phyloP scores from a whole-genome alignment of 768 basidiomycete genomes.

The Suillus tomentosus region DNA sequence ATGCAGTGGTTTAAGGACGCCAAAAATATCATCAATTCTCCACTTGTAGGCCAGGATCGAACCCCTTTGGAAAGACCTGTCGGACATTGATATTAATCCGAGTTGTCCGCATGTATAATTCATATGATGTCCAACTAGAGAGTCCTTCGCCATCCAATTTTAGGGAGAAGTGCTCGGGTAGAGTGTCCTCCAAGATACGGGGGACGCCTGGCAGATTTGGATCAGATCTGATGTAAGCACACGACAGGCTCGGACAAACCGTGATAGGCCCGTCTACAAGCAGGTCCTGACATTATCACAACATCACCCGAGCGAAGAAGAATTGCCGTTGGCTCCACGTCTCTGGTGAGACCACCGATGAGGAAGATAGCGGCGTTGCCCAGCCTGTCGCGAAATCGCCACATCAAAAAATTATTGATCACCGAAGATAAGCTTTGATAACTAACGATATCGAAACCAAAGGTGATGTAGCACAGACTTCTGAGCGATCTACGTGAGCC shows the following conservation, averaged over 20 bases:
- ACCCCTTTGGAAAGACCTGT: constrained; percentile 82
- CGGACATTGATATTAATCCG: constrained; percentile 93
- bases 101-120: constrained; percentile 62
- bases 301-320: constrained; percentile 90
- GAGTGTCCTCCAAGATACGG: constrained; percentile 78
- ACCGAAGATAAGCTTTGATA: not conserved
- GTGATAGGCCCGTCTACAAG: constrained; percentile 87
- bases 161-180: constrained; percentile 60
- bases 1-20: not conserved
- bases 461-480: constrained; percentile 89
- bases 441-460: constrained; percentile 92
- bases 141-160: constrained; percentile 22
- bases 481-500: constrained; percentile 97
- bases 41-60: constrained; percentile 36
- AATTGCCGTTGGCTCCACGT: constrained; percentile 75
- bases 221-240: not conserved
- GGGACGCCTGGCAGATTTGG: constrained; percentile 64
- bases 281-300: constrained; percentile 89
- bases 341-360: constrained; percentile 81
- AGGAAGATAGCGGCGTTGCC: constrained; percentile 91
- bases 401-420: constrained; percentile 1
- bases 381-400: constrained; percentile 48
- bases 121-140: constrained; percentile 61
- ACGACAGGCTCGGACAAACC: constrained; percentile 49
- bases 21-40: not conserved